Base-by-base conservation (phyloP, 1,284 basidiomycete genomes). In the Ganoderma lucidum region DNA sequence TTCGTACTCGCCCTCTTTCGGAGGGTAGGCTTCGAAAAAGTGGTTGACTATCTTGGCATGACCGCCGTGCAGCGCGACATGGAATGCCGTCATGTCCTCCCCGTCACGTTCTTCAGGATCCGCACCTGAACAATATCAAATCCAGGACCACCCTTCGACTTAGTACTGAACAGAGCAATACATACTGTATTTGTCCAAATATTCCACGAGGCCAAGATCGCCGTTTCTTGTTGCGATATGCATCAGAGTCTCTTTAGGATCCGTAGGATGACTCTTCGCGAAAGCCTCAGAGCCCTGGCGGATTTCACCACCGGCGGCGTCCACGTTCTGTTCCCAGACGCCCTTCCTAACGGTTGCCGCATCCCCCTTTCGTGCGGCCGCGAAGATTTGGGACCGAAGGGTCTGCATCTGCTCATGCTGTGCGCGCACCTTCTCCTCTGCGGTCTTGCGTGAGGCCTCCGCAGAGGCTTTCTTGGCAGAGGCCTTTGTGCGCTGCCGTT, bases 101-200 rank as follows among this genome's bases (percentile, higher is more conserved):
- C 83, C 83, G 78, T 93, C 85, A 65, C 86, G 85, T 78, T 93
- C 92, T 68, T 93, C 91, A 30, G 86, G 82, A 70, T 92, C 90
- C 61, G 90, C 90, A 79, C 88, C 92, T 93, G 75, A 6, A 67
- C 12, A 69, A 61, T 41, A 41, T 45, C 15, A 17, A 37, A 23
- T 4, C 48, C 1, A 64, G 48, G 42, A 28, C 4, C 48, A 23
- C 28, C 35, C 10, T 10, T 56, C 10, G 28, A n/a, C 28, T 6
- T 9, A 4, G 4, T 28, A 19, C 28, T 3, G n/a, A 32, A n/a
- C 23, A 61, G 58, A 12, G 2, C n/a, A 12, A 37, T 70, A 75
- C 87, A 72, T 75, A 93, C 92, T 87, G 77, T 93, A 91, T 3
- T 85, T 82, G 77, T 89, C 86, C 12, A 94, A 84, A 91, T 91